phyloP scores from a whole-genome alignment of 2,329 filamentous ascomycete species.

The Phoma sp. region DNA sequence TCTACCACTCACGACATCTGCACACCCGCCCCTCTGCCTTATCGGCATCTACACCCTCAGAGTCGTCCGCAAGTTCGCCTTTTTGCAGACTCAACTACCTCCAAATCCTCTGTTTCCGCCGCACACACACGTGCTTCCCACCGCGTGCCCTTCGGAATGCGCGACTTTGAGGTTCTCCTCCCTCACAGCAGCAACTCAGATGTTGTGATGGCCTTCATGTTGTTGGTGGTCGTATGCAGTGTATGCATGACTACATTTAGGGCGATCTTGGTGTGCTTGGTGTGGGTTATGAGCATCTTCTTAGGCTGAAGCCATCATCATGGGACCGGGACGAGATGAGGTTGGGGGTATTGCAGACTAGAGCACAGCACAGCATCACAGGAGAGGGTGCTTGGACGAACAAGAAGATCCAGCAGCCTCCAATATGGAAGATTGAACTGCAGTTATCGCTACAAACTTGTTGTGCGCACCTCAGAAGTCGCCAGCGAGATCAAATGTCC shows the following conservation, averaged over 20 bases:
- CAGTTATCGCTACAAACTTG: background rate
- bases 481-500: slow-evolving; percentile 43
- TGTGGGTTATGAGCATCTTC: background rate
- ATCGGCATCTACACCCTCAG: too few species aligned
- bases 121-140: too few species aligned
- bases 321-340: background rate
- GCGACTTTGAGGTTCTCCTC: background rate
- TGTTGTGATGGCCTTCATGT: background rate
- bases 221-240: background rate
- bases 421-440: background rate
- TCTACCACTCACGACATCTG: too few species aligned
- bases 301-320: background rate
- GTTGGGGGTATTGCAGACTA: background rate
- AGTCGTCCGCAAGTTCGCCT: too few species aligned
- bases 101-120: too few species aligned
- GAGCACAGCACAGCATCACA: background rate
- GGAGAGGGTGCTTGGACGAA: background rate
- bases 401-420: background rate
- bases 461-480: slow-evolving; percentile 27
- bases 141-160: background rate
- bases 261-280: background rate
- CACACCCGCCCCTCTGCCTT: too few species aligned
- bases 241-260: background rate
- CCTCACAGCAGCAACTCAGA: background rate
- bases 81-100: too few species aligned